These are phyloP conservation scores for Uromyces viciae-fabae DNA, from an alignment of 1,284 basidiomycete genomes.

Conservation along the genomic window DNA sequence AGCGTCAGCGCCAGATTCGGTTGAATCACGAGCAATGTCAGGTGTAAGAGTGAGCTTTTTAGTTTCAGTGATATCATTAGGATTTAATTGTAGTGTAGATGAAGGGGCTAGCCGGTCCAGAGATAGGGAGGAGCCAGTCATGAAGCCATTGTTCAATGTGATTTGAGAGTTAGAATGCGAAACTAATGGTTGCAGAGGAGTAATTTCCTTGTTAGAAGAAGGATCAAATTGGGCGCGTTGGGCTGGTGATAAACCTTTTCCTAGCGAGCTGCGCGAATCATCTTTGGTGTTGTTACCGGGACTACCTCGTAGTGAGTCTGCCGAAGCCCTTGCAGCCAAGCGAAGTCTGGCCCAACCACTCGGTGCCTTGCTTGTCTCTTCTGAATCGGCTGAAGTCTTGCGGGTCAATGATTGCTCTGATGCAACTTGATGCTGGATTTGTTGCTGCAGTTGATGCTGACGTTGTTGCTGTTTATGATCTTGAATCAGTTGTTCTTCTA, in stretches of 20 bases:
- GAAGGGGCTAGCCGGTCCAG: neutral
- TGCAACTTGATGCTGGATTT: constrained; percentile 53
- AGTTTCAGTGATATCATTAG: constrained; percentile 26
- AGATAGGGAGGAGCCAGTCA: neutral
- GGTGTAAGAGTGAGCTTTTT: constrained; percentile 43
- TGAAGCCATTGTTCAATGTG: neutral
- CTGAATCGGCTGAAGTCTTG: constrained; percentile 1
- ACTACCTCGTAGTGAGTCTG: constrained; percentile 36
- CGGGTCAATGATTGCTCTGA: constrained; percentile 49
- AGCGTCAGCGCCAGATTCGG: neutral
- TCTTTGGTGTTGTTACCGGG: constrained; percentile 26
- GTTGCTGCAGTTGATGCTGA: constrained; percentile 51
- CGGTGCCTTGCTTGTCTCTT: neutral
- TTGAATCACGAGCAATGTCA: constrained; percentile 35
- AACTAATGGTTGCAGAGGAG: neutral
- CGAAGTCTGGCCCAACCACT: constrained; percentile 43
- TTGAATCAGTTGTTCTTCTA: constrained; percentile 46
- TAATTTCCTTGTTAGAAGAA: neutral
- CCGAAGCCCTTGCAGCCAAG: constrained; percentile 43
- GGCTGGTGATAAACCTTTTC: constrained; percentile 41
- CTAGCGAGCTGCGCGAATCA: constrained; percentile 35
- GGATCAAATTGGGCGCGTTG: constrained; percentile 35
- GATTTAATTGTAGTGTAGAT: neutral
- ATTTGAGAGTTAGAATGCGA: neutral
- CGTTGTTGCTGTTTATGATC: constrained; percentile 50